Percentiles rank a stretch among this genome's conserved stretches.
phyloP scores from a whole-genome alignment of 1,284 basidiomycete species.

The Ceratobasidium sp. region DNA sequence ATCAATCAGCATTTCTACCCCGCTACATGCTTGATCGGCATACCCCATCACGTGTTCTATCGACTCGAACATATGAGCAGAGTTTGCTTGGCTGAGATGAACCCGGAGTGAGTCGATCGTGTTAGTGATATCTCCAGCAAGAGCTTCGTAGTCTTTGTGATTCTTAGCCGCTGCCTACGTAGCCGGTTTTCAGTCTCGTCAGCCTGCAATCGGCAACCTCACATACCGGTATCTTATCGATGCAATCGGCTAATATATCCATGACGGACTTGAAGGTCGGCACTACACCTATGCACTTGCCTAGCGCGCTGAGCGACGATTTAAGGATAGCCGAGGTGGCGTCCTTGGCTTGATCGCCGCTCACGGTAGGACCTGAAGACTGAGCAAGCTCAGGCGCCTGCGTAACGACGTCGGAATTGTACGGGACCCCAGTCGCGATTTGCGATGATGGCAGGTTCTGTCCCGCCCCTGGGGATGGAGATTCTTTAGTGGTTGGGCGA shows the following conservation, averaged over 20 bases:
- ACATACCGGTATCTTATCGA: slow-evolving; percentile 2
- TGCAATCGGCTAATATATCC: background rate
- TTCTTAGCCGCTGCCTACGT: background rate
- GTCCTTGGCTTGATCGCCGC: too few species aligned
- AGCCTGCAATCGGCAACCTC: background rate
- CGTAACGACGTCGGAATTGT: too few species aligned
- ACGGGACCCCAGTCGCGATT: too few species aligned
- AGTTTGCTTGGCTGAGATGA: background rate
- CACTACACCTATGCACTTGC: background rate
- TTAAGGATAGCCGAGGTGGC: too few species aligned
- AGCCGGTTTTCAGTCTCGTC: background rate
- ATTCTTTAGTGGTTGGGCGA: too few species aligned
- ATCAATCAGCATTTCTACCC: background rate
- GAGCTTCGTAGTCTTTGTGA: background rate
- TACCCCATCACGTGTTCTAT: background rate
- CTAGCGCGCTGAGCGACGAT: too few species aligned
- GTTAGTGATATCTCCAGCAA: too few species aligned
- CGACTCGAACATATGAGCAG: background rate
- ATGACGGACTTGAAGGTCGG: background rate
- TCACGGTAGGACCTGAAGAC: too few species aligned
- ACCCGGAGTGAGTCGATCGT: background rate
- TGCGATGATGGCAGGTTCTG: too few species aligned
- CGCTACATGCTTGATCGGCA: background rate
- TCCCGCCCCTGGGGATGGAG: too few species aligned
- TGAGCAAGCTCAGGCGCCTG: too few species aligned